Base-by-base conservation (phyloP, 2,329 filamentous ascomycete genomes). In the Colletotrichum karsti region DNA sequence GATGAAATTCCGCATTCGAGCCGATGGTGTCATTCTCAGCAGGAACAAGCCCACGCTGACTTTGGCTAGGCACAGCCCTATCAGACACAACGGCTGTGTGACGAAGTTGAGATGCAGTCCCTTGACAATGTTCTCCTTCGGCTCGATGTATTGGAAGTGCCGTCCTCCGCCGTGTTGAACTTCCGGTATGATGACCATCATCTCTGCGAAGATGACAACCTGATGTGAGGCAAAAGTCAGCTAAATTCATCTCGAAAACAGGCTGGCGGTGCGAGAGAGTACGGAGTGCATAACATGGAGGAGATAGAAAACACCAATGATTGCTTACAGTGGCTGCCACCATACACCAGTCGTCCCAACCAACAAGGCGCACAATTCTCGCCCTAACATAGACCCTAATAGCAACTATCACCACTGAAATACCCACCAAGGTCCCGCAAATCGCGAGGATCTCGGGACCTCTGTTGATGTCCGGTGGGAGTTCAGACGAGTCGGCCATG, bases 61-160 rank as follows among this genome's bases (percentile, higher is more conserved):
- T 55, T 77, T 77, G 10, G 73, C 72, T 13, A 77, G 37, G 39
- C 71, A 73, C 6, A 77, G 62, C 18, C 60, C 71, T n/a, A 76
- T 64, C 4, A 77, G 66, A 15, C 72, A 77, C 22, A 77, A 39
- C 3, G 76, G 75, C 59, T 77, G 75, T 0, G 75, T 77, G 46
- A 74, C 72, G 24, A 77, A 77, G 74, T 77, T 77, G 46, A 77
- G 70, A 46, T 74, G 72, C 5, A 77, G 63, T 1, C 74, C 75
- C 3, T 57, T 71, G 22, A 42, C 33, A 26, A 75, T 54, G 26
- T 76, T 74, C 12, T 62, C 58, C 1, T 64, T 20, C 5, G 74
- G 74, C 5, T 71, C 18, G 54, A 77, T 75, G 64, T 76, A 74
- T 8, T 73, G 66, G 22, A 70, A 68, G 51, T 77, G 76, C 7